phyloP scores from a whole-genome alignment of 495 filamentous ascomycete genomes.

The Neurospora discreta region DNA sequence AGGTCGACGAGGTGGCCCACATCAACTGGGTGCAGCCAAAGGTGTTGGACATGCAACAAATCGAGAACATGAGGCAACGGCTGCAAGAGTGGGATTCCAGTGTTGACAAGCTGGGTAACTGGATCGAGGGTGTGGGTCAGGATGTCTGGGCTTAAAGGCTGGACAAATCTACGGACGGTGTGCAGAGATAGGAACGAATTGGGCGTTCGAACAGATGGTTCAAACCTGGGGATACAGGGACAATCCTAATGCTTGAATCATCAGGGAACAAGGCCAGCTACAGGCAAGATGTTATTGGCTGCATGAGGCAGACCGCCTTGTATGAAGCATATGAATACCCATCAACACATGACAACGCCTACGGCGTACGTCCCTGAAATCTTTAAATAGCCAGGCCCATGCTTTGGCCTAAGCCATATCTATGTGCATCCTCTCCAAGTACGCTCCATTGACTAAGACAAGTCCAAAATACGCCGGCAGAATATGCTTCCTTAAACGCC shows the following conservation, averaged over 20 bases:
- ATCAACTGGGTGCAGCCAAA: conserved; percentile 99
- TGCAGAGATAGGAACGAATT: background rate
- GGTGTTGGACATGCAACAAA: conserved; percentile 89
- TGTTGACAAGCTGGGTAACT: conserved; percentile 88
- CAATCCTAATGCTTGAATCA: background rate
- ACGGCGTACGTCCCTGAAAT: background rate
- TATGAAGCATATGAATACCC: background rate
- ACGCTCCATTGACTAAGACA: background rate
- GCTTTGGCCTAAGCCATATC: background rate
- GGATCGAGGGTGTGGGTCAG: conserved; percentile 82
- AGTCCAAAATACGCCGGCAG: background rate
- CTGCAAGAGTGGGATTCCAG: conserved; percentile 91
- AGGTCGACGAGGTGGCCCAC: conserved; percentile 84
- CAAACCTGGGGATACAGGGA: background rate
- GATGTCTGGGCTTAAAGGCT: conserved; percentile 54
- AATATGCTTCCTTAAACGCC: background rate
- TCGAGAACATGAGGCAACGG: conserved; percentile 81
- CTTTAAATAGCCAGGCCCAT: background rate
- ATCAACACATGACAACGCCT: background rate
- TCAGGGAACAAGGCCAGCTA: background rate
- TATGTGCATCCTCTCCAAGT: background rate
- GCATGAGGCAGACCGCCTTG: background rate
- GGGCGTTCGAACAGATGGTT: background rate
- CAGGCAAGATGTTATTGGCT: background rate
- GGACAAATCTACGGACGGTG: background rate